A percentile compares a stretch with the other conserved stretches of the same genome.
Evolutionary conservation across 352 stramenopile genomes (phyloP).

Genomic region (Globisporangium polare): DNA sequence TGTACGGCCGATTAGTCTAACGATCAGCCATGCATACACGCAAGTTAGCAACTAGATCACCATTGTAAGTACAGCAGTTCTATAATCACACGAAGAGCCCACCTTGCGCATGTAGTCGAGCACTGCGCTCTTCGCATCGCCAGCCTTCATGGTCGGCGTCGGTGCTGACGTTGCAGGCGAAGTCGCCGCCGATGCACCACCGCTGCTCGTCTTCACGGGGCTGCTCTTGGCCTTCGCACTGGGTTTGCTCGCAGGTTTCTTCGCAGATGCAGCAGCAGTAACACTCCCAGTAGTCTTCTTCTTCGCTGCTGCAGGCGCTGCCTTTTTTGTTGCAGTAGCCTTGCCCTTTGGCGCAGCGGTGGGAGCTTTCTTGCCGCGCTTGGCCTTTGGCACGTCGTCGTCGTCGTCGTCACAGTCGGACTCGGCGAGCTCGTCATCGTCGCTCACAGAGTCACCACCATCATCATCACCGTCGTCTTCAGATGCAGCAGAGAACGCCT

Average conservation of each 20-base stretch:
- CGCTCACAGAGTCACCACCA: slow-evolving; percentile 20
- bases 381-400: slow-evolving; percentile 23
- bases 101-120: slow-evolving; percentile 80
- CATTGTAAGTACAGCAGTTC: slow-evolving; percentile 7
- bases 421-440: slow-evolving; percentile 21
- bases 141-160: slow-evolving; percentile 30
- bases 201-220: slow-evolving; percentile 8
- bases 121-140: slow-evolving; percentile 40
- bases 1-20: slow-evolving; percentile 80
- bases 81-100: background rate
- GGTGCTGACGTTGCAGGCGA: slow-evolving; percentile 10
- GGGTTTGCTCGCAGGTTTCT: slow-evolving; percentile 12
- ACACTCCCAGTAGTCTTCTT: slow-evolving; percentile 10
- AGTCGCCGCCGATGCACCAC: background rate
- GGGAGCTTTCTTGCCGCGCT: slow-evolving; percentile 19
- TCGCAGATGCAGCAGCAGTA: background rate
- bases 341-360: slow-evolving; percentile 9
- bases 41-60: slow-evolving; percentile 7
- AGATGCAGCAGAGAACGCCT: slow-evolving; percentile 28
- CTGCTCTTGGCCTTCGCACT: slow-evolving; percentile 25
- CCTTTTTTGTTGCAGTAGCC: slow-evolving; percentile 20
- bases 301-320: slow-evolving; percentile 1
- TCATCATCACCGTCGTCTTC: slow-evolving; percentile 29
- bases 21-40: background rate
- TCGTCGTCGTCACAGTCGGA: slow-evolving; percentile 52